These are phyloP conservation scores for Eucalyptus regnans DNA, from an alignment of 345 rosid species.

Conservation along the genomic window DNA sequence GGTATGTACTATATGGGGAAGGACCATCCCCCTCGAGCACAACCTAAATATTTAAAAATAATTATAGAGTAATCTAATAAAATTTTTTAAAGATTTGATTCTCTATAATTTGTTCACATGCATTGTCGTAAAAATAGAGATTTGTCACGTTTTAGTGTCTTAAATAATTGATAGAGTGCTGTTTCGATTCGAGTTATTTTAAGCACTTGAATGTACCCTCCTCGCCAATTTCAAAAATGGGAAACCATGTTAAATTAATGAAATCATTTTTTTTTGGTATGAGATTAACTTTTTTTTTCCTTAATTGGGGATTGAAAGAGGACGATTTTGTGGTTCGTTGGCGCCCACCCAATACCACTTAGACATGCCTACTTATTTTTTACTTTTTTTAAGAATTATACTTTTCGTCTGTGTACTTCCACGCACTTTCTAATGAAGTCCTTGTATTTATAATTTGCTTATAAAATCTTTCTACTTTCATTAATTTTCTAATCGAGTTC, in stretches of 20 bases:
- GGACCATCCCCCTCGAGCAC: not conserved
- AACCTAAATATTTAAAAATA: not conserved
- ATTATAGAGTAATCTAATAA: not conserved
- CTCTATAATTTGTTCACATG: not conserved
- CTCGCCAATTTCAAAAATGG: not conserved
- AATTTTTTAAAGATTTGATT: not conserved
- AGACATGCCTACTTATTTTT: not conserved
- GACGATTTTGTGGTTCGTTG: accelerated
- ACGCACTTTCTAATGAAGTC: not conserved
- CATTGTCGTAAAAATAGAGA: not conserved
- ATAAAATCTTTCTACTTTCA: not conserved
- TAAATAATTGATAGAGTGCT: not conserved
- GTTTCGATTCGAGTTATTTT: not conserved
- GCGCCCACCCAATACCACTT: not conserved
- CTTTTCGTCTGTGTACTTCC: not conserved
- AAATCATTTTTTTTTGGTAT: not conserved
- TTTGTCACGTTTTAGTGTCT: not conserved
- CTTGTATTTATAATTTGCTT: not conserved
- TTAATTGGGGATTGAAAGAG: not conserved
- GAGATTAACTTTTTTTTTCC: not conserved
- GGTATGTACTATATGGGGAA: not conserved
- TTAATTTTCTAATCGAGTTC: not conserved
- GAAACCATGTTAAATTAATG: not conserved
- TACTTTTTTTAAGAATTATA: not conserved
- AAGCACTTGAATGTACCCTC: not conserved